Evolutionary conservation across 179 eudicot genomes (phyloP).

Genomic region (Corrigiola litoralis): DNA sequence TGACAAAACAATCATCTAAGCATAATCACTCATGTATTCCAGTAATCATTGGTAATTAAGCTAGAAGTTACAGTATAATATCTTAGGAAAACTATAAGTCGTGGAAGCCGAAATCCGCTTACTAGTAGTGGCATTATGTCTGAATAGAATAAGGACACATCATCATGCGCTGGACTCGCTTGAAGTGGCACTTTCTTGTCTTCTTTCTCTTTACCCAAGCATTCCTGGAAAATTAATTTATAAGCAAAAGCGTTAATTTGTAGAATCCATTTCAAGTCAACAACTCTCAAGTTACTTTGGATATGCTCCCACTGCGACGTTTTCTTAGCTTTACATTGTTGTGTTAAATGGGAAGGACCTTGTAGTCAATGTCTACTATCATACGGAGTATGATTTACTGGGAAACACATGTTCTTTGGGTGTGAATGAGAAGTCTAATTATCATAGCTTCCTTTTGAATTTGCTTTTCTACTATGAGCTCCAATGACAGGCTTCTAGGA

Average conservation of each 20-base stretch:
- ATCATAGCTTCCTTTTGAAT: too few species aligned
- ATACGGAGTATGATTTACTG: too few species aligned
- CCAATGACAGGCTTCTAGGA: too few species aligned
- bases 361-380: too few species aligned
- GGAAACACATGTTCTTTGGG: too few species aligned
- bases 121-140: constrained; percentile 95
- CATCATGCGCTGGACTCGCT: constrained; percentile 49
- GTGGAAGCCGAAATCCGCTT: constrained; percentile 25
- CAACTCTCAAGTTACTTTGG: not conserved
- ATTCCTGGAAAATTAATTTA: constrained; percentile 43
- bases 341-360: too few species aligned
- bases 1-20: not conserved
- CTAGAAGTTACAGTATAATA: not conserved
- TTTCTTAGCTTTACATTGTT: too few species aligned
- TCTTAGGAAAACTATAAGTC: not conserved
- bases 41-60: not conserved
- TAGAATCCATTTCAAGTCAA: not conserved
- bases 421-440: too few species aligned
- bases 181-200: constrained; percentile 37
- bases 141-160: constrained; percentile 71
- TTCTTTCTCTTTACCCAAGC: constrained; percentile 67
- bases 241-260: not conserved
- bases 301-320: too few species aligned
- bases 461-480: too few species aligned
- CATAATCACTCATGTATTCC: not conserved